A percentile compares a stretch with the other conserved stretches of the same genome.
Evolutionary conservation across 306 rosid genomes (phyloP).

Genomic region (Vigna angularis): DNA sequence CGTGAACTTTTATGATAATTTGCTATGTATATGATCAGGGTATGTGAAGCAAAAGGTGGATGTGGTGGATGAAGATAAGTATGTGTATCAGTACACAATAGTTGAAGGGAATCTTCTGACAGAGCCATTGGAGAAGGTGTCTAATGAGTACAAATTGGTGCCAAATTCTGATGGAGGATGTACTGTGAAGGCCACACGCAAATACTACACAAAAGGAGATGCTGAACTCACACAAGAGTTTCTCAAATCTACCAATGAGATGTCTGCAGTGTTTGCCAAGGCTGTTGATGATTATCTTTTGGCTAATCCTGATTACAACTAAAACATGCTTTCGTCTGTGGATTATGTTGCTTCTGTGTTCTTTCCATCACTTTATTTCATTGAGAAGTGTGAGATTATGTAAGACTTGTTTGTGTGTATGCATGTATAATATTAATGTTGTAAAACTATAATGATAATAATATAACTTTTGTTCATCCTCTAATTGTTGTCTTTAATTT

Average conservation of each 20-base stretch:
- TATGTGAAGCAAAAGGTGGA: conserved; percentile 56
- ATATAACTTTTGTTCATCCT: background rate
- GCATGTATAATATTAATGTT: background rate
- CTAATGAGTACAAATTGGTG: conserved; percentile 45
- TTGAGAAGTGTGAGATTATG: background rate
- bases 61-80: conserved; percentile 45
- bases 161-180: conserved; percentile 48
- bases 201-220: conserved; percentile 51
- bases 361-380: background rate
- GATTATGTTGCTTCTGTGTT: background rate
- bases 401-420: background rate
- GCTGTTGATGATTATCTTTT: conserved; percentile 56
- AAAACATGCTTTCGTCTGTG: background rate
- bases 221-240: conserved; percentile 45
- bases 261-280: conserved; percentile 46
- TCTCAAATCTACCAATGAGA: conserved; percentile 51
- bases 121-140: conserved; percentile 49
- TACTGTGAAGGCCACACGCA: conserved; percentile 45
- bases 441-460: background rate
- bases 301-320: conserved; percentile 61
- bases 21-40: conserved; percentile 10
- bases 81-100: conserved; percentile 46
- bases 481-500: background rate
- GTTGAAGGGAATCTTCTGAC: conserved; percentile 51
- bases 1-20: too few relatives aligned